Conservation (phyloP, 768 basidiomycete genomes). For the Mycena venus region DNA sequence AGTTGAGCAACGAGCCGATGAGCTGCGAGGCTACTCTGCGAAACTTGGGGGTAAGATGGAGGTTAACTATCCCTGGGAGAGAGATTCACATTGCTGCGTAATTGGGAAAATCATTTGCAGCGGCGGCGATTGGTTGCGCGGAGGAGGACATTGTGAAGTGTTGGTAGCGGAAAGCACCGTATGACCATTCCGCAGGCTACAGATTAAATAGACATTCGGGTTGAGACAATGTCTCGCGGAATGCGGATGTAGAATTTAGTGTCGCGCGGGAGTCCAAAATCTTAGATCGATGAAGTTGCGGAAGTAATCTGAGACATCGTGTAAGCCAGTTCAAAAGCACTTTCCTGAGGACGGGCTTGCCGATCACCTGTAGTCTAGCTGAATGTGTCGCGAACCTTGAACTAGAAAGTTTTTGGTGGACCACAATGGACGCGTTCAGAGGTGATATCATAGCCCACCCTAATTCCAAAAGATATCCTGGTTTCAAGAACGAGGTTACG, state of each 20-base stretch:
- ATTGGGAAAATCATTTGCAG: not conserved
- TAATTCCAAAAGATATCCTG: too few relatives aligned
- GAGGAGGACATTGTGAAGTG: not conserved
- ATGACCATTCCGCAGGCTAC: not conserved
- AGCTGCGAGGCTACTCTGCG: constrained; percentile 16
- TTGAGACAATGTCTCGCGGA: not conserved
- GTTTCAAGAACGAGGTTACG: too few relatives aligned
- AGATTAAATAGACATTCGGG: not conserved
- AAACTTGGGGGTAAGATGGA: not conserved
- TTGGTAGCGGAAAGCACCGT: not conserved
- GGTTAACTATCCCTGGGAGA: not conserved
- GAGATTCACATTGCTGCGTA: not conserved
- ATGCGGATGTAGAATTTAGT: not conserved
- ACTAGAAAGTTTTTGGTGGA: too few relatives aligned
- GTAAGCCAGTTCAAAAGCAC: too few relatives aligned
- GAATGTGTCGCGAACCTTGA: too few relatives aligned
- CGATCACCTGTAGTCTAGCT: too few relatives aligned
- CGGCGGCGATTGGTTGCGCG: not conserved
- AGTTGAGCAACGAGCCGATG: constrained; percentile 26
- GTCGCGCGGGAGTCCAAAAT: not conserved
- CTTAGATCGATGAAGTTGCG: not conserved
- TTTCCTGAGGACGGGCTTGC: too few relatives aligned
- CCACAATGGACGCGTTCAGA: too few relatives aligned
- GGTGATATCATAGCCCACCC: too few relatives aligned
- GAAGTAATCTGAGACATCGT: not conserved